Percentiles rank a stretch among this genome's conserved stretches.
Conservation (phyloP, 2,329 filamentous ascomycete species). For the Periconia sp. region DNA sequence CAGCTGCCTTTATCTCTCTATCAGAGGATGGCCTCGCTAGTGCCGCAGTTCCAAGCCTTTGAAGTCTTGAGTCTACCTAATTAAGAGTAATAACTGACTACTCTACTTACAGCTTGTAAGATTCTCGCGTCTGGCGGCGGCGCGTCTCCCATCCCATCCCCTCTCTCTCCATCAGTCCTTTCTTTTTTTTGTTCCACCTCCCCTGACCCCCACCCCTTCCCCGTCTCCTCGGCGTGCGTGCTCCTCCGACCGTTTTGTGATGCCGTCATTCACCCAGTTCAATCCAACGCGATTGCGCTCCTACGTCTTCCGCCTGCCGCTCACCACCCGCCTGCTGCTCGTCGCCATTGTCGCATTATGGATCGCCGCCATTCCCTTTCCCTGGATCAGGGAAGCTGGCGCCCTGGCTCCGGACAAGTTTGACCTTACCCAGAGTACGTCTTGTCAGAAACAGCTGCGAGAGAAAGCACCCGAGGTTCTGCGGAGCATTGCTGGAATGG, state of each 20-base stretch:
- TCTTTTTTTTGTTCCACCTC: no score
- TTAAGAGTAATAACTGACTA: no score
- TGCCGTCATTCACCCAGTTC: slow-evolving; percentile 59
- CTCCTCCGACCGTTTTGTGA: slow-evolving; percentile 16
- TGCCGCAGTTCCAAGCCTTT: slow-evolving; percentile 4
- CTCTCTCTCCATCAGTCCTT: background rate
- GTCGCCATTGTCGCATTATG: slow-evolving; percentile 69
- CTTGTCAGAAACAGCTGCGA: no score
- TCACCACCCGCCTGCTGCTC: slow-evolving; percentile 77
- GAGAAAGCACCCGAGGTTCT: no score
- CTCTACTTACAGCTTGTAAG: no score
- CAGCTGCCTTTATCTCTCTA: background rate
- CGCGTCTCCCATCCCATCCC: slow-evolving; percentile 3
- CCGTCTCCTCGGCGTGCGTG: slow-evolving; percentile 2
- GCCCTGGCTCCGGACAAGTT: slow-evolving; percentile 77
- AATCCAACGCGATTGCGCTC: slow-evolving; percentile 74
- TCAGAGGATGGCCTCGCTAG: background rate
- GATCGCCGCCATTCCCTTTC: slow-evolving; percentile 66
- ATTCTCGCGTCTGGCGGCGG: slow-evolving; percentile 1
- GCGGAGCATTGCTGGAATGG: no score
- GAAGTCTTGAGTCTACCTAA: background rate
- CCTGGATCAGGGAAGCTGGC: slow-evolving; percentile 78
- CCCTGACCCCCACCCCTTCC: slow-evolving; percentile 5
- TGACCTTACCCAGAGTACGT: slow-evolving; percentile 69
- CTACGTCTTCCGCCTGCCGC: slow-evolving; percentile 80